Evolutionary conservation across 306 rosid genomes (phyloP).

Genomic region (Pyrus bretschneideri): DNA sequence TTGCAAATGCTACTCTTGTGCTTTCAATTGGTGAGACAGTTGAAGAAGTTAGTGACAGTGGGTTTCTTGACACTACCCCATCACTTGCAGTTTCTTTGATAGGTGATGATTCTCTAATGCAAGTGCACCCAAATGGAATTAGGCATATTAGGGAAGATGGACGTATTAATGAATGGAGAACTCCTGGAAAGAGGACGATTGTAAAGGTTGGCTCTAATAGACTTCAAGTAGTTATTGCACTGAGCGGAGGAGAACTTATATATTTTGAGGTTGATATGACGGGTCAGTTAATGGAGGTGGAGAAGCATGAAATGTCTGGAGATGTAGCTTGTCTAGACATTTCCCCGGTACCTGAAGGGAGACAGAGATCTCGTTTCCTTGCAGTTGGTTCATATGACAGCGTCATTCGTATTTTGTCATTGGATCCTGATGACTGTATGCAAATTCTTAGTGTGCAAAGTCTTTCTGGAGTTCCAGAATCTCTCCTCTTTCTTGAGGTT

Average conservation of each 20-base stretch:
- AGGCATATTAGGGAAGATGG: conserved; percentile 99
- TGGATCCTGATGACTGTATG: conserved; percentile 96
- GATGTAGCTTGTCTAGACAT: conserved; percentile 94
- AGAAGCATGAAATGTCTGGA: conserved; percentile 96
- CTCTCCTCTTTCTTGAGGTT: conserved; percentile 92
- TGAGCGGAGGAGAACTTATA: conserved; percentile 91
- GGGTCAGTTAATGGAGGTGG: conserved; percentile 93
- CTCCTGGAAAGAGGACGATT: conserved; percentile 94
- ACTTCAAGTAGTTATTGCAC: conserved; percentile 93
- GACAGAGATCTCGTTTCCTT: conserved; percentile 87
- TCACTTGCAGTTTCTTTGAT: conserved; percentile 94
- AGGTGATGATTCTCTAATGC: conserved; percentile 98
- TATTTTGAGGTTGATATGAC: conserved; percentile 94
- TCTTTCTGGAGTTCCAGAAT: conserved; percentile 90
- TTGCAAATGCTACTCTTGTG: conserved; percentile 86
- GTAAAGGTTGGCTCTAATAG: conserved; percentile 87
- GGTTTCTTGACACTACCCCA: conserved; percentile 93
- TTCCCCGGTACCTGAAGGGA: conserved; percentile 94
- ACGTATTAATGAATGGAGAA: conserved; percentile 94
- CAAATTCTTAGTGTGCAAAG: conserved; percentile 83
- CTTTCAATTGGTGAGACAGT: conserved; percentile 98
- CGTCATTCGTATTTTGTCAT: conserved; percentile 73
- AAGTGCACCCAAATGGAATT: conserved; percentile 98
- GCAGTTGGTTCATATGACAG: conserved; percentile 96
- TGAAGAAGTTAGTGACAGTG: conserved; percentile 95